Evolutionary conservation across 768 basidiomycete species (phyloP), one percentile per base, ranked within the genome.

Genomic region (Crassisporium funariophilum): DNA sequence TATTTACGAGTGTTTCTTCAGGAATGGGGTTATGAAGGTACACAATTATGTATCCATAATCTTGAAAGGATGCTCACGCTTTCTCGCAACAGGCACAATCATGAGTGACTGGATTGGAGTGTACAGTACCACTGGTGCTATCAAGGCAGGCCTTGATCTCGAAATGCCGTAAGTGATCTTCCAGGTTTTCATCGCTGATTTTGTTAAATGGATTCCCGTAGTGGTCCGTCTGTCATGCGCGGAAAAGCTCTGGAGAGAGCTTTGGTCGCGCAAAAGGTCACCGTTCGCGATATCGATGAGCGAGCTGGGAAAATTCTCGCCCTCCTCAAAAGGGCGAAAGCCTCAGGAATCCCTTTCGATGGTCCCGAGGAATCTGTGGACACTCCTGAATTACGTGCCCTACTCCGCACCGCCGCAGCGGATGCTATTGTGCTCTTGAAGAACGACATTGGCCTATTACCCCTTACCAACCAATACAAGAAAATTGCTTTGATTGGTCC

Each of bases 1-100:
- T 42, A 15, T 27, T 27, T 7, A 27, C 22, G 5, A 7, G 12
- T 27, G 2, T 23, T 24, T 19, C 19, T 39, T 42, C 13, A 78
- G 68, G 84, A 86, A 73, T 86, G 84, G 83, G 77, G 74, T 3
- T 84, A 68, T 54, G 64, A 81, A 57, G 84, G 73, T 65, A 44
- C 5, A 42, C n/a, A 6, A 20, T 19, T 13, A 19, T n/a, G 27
- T 25, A 35, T 10, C 11, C 25, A 12, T 35, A 20, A 11, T 17
- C 19, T 21, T 27, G 12, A 4, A 0, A 42, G n/a, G n/a, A 12
- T 22, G 24, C 22, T 33, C 12, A 17, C 15, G n/a, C n/a, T 8
- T 41, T 12, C 15, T 27, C 9, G 8, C 25, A 9, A n/a, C 46
- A 71, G 70, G 79, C 1, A 54, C 81, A 57, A 63, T 83, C 34